Evolutionary conservation across 805 yeast species (phyloP), one percentile per base, ranked within the genome.

Genomic region (Lipomyces yamanashiensis): DNA sequence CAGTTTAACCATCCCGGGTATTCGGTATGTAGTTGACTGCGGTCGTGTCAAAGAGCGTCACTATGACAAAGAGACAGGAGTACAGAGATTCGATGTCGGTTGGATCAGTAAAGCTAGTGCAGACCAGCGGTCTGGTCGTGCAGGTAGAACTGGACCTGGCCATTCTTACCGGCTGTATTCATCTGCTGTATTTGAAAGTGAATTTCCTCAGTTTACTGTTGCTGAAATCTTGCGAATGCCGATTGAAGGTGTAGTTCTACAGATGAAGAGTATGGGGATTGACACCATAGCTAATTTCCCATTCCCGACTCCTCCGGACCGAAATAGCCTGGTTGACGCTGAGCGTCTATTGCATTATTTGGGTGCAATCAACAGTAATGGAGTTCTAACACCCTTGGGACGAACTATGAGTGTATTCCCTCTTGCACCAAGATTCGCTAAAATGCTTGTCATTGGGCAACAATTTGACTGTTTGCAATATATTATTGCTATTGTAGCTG

Each of bases 111-210:
- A 95, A 71, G 99, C 99, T 1, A 88, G 96, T 63, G 93, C 98
- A 0, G 95, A 86, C 69, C 99, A 95, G 79, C 84, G 99, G 78
- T 79, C 96, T 19, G 98, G 98, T 73, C 87, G 98, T 80, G 98
- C 98, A 56, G 98, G 98, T 74, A 87, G 98, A 82, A 92, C 97
- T 0, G 99, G 98, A 0, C 98, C 99, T 0, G 99, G 99, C 63
- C 98, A 95, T 73, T 90, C 97, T 74, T 95, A 95, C 74, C 80
- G 99, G 64, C 76, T 95, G 13, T 95, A 82, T 72, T 93, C 98
- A 0, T 92, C 98, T 15, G 99, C 99, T 1, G 89, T 96, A 7
- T 95, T 81, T 74, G 98, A 95, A 73, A 84, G 86, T 66, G 95
- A 88, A 68, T 95, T 95, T 74, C 81, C 81, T 2, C 91, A 88